Conservation (phyloP, 768 basidiomycete genomes). For the Naganishia friedmannii region DNA sequence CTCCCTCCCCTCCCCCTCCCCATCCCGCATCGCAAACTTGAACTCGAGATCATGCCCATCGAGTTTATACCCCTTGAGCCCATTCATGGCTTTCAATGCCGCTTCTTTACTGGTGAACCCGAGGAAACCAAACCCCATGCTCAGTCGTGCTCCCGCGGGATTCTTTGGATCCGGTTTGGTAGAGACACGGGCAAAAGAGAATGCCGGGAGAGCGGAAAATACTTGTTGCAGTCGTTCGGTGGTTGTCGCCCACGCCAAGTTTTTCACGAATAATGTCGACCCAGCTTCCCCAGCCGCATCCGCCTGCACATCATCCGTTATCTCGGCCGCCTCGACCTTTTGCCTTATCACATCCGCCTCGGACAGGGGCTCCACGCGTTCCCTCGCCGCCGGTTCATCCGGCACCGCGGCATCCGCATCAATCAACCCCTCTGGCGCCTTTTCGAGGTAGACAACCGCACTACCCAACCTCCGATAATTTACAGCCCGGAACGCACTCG, state of each 20-base stretch:
- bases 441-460: slow-evolving; percentile 86
- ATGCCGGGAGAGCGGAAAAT: slow-evolving; percentile 72
- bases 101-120: slow-evolving; percentile 75
- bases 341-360: slow-evolving; percentile 54
- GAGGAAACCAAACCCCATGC: slow-evolving; percentile 96
- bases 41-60: slow-evolving; percentile 83
- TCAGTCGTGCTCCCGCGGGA: slow-evolving; percentile 61
- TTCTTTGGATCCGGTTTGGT: slow-evolving; percentile 83
- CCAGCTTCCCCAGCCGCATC: slow-evolving; percentile 56
- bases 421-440: slow-evolving; percentile 74
- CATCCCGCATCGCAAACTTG: slow-evolving; percentile 79
- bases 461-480: slow-evolving; percentile 85
- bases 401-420: slow-evolving; percentile 17
- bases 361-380: slow-evolving; percentile 44
- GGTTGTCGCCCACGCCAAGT: slow-evolving; percentile 87
- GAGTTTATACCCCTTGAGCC: slow-evolving; percentile 74
- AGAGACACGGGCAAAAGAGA: slow-evolving; percentile 82
- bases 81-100: slow-evolving; percentile 70
- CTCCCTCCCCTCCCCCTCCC: slow-evolving; percentile 57
- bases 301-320: slow-evolving; percentile 39
- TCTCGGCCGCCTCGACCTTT: slow-evolving; percentile 51
- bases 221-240: slow-evolving; percentile 66
- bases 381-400: background rate
- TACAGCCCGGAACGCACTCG: slow-evolving; percentile 72
- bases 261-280: slow-evolving; percentile 89